Conservation (phyloP, 2,329 filamentous ascomycete genomes). For the Sarocladium oryzae region DNA sequence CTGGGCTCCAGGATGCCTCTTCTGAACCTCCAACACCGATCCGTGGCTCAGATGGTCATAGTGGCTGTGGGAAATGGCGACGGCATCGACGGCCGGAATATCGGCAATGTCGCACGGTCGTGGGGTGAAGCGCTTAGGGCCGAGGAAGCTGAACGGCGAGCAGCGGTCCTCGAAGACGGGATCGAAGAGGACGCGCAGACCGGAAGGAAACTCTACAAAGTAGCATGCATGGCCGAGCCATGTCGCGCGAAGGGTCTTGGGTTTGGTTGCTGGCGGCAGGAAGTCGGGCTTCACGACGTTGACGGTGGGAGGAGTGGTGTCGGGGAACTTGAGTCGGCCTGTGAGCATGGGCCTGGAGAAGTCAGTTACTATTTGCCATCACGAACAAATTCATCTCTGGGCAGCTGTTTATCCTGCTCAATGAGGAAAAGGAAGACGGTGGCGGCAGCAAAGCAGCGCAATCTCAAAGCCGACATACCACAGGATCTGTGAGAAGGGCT, state of each 20-base stretch:
- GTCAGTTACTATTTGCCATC: background rate
- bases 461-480: constrained; percentile 24
- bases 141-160: constrained; percentile 63
- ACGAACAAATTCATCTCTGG: too few species aligned
- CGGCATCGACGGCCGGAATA: constrained; percentile 68
- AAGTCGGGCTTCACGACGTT: constrained; percentile 62
- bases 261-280: constrained; percentile 43
- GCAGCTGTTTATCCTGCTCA: too few species aligned
- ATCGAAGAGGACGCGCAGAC: constrained; percentile 84
- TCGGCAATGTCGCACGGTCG: constrained; percentile 71
- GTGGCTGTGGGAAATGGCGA: constrained; percentile 83
- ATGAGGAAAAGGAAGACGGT: constrained; percentile 24
- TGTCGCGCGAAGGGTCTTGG: constrained; percentile 65
- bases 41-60: constrained; percentile 85
- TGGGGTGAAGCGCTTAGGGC: constrained; percentile 72
- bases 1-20: constrained; percentile 68
- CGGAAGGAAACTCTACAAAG: constrained; percentile 81
- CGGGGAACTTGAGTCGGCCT: constrained; percentile 41
- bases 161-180: constrained; percentile 89
- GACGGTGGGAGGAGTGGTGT: constrained; percentile 60
- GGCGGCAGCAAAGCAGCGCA: constrained; percentile 21
- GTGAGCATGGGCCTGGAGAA: constrained; percentile 28
- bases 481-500: constrained; percentile 22
- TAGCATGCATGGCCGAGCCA: constrained; percentile 96
- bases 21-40: constrained; percentile 64